phyloP scores from a whole-genome alignment of 2,329 filamentous ascomycete genomes.

The Aspergillus pseudoterreus region DNA sequence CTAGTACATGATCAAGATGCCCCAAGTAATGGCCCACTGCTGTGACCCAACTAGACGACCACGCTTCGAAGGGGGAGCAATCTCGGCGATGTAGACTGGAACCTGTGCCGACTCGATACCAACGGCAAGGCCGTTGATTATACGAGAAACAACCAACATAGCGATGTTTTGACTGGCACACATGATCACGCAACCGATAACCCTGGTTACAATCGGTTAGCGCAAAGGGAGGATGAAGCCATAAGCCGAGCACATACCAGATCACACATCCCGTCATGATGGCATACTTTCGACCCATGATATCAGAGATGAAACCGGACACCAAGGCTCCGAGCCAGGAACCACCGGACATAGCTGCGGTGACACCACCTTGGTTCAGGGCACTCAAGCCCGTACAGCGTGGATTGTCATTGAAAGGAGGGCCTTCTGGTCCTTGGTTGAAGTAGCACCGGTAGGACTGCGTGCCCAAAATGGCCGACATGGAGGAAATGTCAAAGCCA shows the following conservation, averaged over 20 bases:
- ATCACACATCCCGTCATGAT: slow-evolving; percentile 50
- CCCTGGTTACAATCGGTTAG: slow-evolving; percentile 35
- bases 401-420: slow-evolving; percentile 48
- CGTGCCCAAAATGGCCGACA: slow-evolving; percentile 30
- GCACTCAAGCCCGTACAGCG: slow-evolving; percentile 46
- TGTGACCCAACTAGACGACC: slow-evolving; percentile 67
- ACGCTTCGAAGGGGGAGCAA: slow-evolving; percentile 55
- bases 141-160: slow-evolving; percentile 67
- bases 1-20: slow-evolving; percentile 66
- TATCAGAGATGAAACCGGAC: slow-evolving; percentile 54
- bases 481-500: slow-evolving; percentile 35
- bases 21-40: slow-evolving; percentile 72
- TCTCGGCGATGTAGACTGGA: slow-evolving; percentile 66
- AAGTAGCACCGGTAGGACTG: slow-evolving; percentile 65
- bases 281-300: slow-evolving; percentile 49
- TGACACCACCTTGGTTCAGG: slow-evolving; percentile 63
- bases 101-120: slow-evolving; percentile 70
- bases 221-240: slow-evolving; percentile 43
- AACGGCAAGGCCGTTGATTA: slow-evolving; percentile 67
- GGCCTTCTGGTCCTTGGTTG: slow-evolving; percentile 53
- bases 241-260: slow-evolving; percentile 32
- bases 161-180: slow-evolving; percentile 59
- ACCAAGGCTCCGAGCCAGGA: slow-evolving; percentile 60
- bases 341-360: slow-evolving; percentile 70
- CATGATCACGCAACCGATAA: slow-evolving; percentile 54